Conservation (phyloP, 2,329 filamentous ascomycete genomes). For the Aspergillus glaucus region DNA sequence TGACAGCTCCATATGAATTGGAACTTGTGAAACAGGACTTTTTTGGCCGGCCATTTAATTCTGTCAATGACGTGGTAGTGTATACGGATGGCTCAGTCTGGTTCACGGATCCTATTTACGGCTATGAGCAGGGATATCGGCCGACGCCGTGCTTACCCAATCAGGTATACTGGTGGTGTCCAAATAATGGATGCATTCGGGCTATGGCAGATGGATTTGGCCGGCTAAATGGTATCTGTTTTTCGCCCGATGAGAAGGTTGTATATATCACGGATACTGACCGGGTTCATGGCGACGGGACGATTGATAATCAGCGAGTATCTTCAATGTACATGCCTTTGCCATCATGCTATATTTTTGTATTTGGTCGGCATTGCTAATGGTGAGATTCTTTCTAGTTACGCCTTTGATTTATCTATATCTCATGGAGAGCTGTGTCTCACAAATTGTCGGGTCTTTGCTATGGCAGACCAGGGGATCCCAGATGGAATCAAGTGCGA, state of each 20-base stretch:
- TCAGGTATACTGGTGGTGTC: slow-evolving; percentile 37
- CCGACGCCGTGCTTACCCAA: slow-evolving; percentile 29
- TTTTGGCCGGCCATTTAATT: slow-evolving; percentile 20
- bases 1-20: slow-evolving; percentile 9
- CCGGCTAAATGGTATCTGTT: slow-evolving; percentile 38
- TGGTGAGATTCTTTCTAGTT: slow-evolving; percentile 17
- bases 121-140: slow-evolving; percentile 27
- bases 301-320: slow-evolving; percentile 10
- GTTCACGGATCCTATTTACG: slow-evolving; percentile 38
- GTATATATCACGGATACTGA: slow-evolving; percentile 40
- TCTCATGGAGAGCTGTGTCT: slow-evolving; percentile 37
- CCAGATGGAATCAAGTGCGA: slow-evolving; percentile 48
- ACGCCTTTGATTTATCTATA: slow-evolving; percentile 45
- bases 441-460: slow-evolving; percentile 47
- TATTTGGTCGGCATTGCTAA: slow-evolving; percentile 7
- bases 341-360: too few species aligned
- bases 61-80: slow-evolving; percentile 35
- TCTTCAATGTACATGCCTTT: slow-evolving; percentile 19
- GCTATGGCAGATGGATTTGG: slow-evolving; percentile 34
- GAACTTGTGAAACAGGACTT: slow-evolving; percentile 16
- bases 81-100: slow-evolving; percentile 30
- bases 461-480: slow-evolving; percentile 43
- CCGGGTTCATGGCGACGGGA: slow-evolving; percentile 18
- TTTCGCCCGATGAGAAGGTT: slow-evolving; percentile 33
- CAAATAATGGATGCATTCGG: slow-evolving; percentile 30